phyloP scores from a whole-genome alignment of 2,329 filamentous ascomycete species.

The Alternaria burnsii region DNA sequence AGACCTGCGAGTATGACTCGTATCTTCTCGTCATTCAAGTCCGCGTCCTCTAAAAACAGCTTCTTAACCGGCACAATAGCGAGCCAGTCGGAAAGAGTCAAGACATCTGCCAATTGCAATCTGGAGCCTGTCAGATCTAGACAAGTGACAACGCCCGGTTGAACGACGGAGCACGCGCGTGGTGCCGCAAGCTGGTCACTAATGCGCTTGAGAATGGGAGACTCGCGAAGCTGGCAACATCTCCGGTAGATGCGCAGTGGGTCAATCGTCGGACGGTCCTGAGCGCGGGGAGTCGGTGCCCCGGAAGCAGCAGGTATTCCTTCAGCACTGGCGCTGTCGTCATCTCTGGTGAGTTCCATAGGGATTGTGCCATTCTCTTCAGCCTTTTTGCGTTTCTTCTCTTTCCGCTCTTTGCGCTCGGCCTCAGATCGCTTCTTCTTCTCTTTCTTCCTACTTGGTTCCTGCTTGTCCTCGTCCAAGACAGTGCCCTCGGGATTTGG shows the following conservation, averaged over 20 bases:
- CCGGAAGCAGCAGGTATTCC: conserved; percentile 24
- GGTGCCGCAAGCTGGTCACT: conserved; percentile 84
- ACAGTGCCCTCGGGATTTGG: conserved; percentile 53
- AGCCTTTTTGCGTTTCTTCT: conserved; percentile 83
- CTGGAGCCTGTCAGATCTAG: conserved; percentile 86
- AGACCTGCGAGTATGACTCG: conserved; percentile 87
- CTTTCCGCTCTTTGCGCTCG: conserved; percentile 89
- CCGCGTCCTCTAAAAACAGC: conserved; percentile 85
- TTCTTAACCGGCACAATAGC: conserved; percentile 92
- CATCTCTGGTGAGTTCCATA: conserved; percentile 79
- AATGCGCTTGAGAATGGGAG: conserved; percentile 88
- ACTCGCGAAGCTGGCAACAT: conserved; percentile 93
- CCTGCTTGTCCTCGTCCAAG: conserved; percentile 46
- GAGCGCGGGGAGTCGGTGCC: conserved; percentile 57
- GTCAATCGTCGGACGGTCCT: conserved; percentile 82
- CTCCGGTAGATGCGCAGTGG: conserved; percentile 91
- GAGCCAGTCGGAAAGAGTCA: conserved; percentile 91
- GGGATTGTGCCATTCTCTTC: conserved; percentile 89
- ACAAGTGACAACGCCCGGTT: conserved; percentile 79
- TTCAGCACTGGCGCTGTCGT: conserved; percentile 51
- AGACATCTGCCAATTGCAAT: conserved; percentile 81
- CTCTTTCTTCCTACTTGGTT: conserved; percentile 78
- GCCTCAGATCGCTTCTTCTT: conserved; percentile 97
- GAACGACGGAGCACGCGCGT: conserved; percentile 68
- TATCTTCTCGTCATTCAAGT: conserved; percentile 84